Conservation (phyloP, 148 eudicot species). For the Simmondsia chinensis region DNA sequence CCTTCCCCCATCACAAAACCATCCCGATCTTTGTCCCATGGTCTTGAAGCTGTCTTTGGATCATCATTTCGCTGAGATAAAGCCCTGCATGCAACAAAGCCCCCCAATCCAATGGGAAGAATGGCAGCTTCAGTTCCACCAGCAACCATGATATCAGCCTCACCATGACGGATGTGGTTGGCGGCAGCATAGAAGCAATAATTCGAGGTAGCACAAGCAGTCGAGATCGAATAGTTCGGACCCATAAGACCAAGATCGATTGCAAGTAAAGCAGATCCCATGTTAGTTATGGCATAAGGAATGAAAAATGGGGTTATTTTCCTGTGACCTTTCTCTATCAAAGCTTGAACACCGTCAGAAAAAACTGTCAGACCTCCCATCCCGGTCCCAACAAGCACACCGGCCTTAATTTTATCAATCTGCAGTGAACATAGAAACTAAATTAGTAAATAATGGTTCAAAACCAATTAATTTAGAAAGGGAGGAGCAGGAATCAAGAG, state of each 20-base stretch:
- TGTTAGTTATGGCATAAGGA: conserved; percentile 87
- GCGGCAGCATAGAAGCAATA: conserved; percentile 94
- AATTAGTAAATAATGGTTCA: conserved; percentile 1
- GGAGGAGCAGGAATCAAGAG: background rate
- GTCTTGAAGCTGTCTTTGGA: conserved; percentile 90
- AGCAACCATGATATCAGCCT: conserved; percentile 89
- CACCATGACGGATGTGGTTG: conserved; percentile 94
- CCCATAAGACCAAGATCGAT: conserved; percentile 96
- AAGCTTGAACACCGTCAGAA: conserved; percentile 77
- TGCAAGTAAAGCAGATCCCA: conserved; percentile 94
- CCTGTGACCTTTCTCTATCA: conserved; percentile 76
- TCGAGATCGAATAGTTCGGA: conserved; percentile 89
- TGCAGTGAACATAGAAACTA: conserved; percentile 15
- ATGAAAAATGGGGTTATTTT: conserved; percentile 92
- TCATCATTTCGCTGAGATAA: conserved; percentile 93
- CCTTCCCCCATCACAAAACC: conserved; percentile 99
- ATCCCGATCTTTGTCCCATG: conserved; percentile 96
- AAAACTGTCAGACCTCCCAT: conserved; percentile 90
- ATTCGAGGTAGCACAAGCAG: conserved; percentile 96
- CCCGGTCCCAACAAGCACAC: conserved; percentile 92
- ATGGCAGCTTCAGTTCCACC: conserved; percentile 98
- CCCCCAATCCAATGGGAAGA: conserved; percentile 87
- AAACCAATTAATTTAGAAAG: background rate
- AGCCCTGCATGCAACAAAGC: conserved; percentile 96
- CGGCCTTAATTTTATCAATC: conserved; percentile 84